phyloP scores from a whole-genome alignment of 1,284 basidiomycete species.

The Salmacisia buchloeana region DNA sequence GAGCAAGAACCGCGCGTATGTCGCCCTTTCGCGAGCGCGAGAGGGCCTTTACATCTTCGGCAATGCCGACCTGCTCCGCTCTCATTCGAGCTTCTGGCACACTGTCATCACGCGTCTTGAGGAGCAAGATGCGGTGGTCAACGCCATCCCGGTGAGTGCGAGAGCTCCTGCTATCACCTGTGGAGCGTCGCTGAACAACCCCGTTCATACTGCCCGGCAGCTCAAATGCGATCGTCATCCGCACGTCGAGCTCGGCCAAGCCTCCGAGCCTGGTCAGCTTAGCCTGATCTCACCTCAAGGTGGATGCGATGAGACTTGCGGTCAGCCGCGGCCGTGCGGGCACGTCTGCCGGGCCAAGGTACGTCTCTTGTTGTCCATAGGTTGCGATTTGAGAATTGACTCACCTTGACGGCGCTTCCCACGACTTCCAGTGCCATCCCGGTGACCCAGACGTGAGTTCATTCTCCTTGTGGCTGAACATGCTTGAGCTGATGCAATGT shows the following conservation, averaged over 20 bases:
- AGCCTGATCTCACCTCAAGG: conserved; percentile 61
- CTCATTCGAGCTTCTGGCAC: conserved; percentile 60
- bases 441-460: conserved; percentile 55
- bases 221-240: conserved; percentile 62
- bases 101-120: conserved; percentile 60
- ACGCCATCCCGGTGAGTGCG: conserved; percentile 54
- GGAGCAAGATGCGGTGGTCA: conserved; percentile 55
- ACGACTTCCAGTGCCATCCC: conserved; percentile 60
- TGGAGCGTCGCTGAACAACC: neutral
- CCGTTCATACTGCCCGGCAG: neutral
- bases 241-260: conserved; percentile 48
- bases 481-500: neutral
- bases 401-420: neutral
- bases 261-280: conserved; percentile 60
- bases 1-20: conserved; percentile 52
- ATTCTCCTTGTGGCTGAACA: neutral
- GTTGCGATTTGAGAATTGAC: neutral
- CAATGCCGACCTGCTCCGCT: conserved; percentile 54
- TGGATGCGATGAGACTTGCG: conserved; percentile 62
- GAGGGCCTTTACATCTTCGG: conserved; percentile 69
- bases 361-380: conserved; percentile 8
- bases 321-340: conserved; percentile 62
- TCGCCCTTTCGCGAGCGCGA: conserved; percentile 68
- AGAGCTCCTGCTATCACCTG: neutral
- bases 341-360: conserved; percentile 65